Evolutionary conservation across 2,329 filamentous ascomycete genomes (phyloP), one percentile per base, ranked within the genome.

Genomic region (Onygenales sp.): DNA sequence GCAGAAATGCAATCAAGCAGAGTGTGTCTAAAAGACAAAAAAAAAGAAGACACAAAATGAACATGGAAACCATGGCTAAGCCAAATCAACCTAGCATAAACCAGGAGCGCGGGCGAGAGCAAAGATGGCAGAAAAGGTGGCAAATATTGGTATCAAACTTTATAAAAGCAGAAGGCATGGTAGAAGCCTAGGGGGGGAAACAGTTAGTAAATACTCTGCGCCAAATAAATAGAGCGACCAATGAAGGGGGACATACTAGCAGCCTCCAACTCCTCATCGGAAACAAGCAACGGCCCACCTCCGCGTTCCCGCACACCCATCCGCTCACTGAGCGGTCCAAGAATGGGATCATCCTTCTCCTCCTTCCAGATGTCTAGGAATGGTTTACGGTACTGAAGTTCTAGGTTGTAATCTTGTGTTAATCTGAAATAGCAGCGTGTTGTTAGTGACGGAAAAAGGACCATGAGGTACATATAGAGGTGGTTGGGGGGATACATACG

Each of bases 81-180:
- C 21, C 21, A 27, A 27, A 27, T 27, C 21, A 27, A 27, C 21
- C 21, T 5, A 27, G 21, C 21, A 4, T 27, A 27, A 27, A 27
- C 21, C 21, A 27, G 21, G 21, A 27, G 21, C 21, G 21, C 21
- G 21, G 21, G 21, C 33, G 38, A 10, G 21, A 17, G 35, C 5
- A 7, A 7, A 46, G 6, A 38, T 9, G n/a, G 32, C 17, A 31
- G 10, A 31, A 42, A 44, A 36, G 14, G 13, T 5, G 13, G 27
- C 14, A 32, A 10, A 11, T 14, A n/a, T 33, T 35, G 41, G 54
- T 51, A 41, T 59, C 77, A 93, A 45, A 94, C 89, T 76, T 96
- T 95, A 72, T 96, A 95, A 71, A 97, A 97, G 73, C 90, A 95
- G 65, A 97, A 97, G 1, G 88, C 91, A 63, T 94, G 82, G 66